Evolutionary conservation across 768 basidiomycete genomes (phyloP), one percentile per base, ranked within the genome.

Genomic region (Mycena kentingensis): DNA sequence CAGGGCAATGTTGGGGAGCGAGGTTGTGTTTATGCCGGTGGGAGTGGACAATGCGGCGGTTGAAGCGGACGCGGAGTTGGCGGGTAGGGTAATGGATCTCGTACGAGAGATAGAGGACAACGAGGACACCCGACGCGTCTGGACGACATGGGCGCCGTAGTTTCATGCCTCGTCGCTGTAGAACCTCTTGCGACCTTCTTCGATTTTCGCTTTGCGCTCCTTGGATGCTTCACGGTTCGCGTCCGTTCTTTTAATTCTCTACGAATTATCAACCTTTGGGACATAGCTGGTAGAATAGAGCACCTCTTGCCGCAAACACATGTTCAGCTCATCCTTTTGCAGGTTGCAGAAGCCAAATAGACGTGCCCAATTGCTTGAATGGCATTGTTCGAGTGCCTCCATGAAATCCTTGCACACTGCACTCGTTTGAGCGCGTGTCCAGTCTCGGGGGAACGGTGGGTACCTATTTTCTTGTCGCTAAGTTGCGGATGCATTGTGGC

Each of bases 341-440:
- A 63, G 70, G 62, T 91, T 91, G 66, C 89, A 91, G 16, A 76
- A 79, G 19, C 88, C 89, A 1, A 83, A 79, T 55, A 86, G 77
- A 56, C 82, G 81, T 22, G 77, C 76, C 85, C 85, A 88, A 19
- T 66, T 74, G 61, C 73, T 79, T 18, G 72, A 65, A 63, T 91
- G 89, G 63, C 89, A 91, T 41, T 77, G 71, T 44, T 90, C 80
- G 22, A 91, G 81, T 2, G 89, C 89, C 58, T 89, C 72, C 49
- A 91, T 88, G 63, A 91, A 85, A 16, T 89, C 87, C 63, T 75
- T 80, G 74, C 89, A 91, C 31, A 75, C 89, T 90, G 49, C 22
- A 32, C 53, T 15, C 38, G 13, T 16, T 39, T 54, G 41, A 60
- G 45, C 19, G 46, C 29, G 49, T 32, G 11, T 19, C 51, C 25